Percentiles rank a stretch among this genome's conserved stretches.
Evolutionary conservation across 2,329 filamentous ascomycete species (phyloP).

Genomic region (Aspergillus aculeatus): DNA sequence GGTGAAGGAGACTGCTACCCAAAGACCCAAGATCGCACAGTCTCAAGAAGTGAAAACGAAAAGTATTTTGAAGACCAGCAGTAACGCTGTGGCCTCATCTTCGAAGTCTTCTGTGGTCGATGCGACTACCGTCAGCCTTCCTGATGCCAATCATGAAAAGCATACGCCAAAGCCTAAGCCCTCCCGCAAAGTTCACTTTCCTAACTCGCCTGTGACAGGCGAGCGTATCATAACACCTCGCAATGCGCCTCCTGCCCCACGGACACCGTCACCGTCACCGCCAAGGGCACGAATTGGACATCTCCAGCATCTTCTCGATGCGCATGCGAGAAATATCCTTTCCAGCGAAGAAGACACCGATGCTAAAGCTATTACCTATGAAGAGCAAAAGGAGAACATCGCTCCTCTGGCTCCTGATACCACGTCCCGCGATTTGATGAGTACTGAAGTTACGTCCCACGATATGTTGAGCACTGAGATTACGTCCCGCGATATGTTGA

Average conservation of each 20-base stretch:
- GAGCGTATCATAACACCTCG: slow-evolving; percentile 5
- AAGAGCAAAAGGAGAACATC: slow-evolving; percentile 20
- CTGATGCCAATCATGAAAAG: not conserved
- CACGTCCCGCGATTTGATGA: too few relatives aligned
- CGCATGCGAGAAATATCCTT: not conserved
- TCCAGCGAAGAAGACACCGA: not conserved
- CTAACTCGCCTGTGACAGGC: slow-evolving; percentile 10
- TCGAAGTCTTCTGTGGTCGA: not conserved
- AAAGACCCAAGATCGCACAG: too few relatives aligned
- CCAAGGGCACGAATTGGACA: not conserved
- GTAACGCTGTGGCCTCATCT: not conserved
- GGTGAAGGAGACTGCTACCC: too few relatives aligned
- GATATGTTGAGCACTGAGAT: not conserved
- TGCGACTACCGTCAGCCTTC: not conserved
- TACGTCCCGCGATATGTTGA: not conserved
- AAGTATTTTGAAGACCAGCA: not conserved
- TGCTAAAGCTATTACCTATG: not conserved
- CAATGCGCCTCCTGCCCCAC: slow-evolving; percentile 7
- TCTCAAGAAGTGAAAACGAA: not conserved
- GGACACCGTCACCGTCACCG: not conserved
- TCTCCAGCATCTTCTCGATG: slow-evolving; percentile 1
- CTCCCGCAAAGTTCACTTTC: slow-evolving; percentile 14
- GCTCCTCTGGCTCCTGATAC: not conserved
- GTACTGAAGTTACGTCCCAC: not conserved
- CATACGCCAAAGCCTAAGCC: not conserved